Base-by-base conservation (phyloP, 2,329 filamentous ascomycete species). In the Fulvia fulva region DNA sequence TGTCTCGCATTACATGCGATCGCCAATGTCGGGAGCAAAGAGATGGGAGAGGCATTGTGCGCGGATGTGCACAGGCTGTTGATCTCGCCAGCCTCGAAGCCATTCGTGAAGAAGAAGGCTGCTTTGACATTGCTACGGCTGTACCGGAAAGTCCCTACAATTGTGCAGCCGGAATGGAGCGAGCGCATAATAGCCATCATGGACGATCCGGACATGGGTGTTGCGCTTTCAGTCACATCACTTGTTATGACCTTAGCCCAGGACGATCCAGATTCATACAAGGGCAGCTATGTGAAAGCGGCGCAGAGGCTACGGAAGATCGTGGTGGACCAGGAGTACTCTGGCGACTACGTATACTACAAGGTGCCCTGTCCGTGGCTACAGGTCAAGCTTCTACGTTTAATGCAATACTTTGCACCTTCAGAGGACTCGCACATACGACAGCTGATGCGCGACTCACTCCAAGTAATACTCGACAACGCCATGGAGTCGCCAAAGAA, bases 301-400 rank as follows among this genome's bases (percentile, higher is more conserved):
- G 93, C 93, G 0, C 89, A 90, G 61, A 83, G 91, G 57, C 75
- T 99, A 68, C 96, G 96, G 78, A 87, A 90, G 65, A 89, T 97
- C 65, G 82, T 97, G 16, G 87, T 97, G 25, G 93, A 97, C 66
- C 88, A 88, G 63, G 93, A 99, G 67, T 94, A 90, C 69, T 85
- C 90, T 0, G 83, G 86, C 56, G 94, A 97, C 72, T 99, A 99
- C 72, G 84, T 97, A 25, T 99, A 99, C 78, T 99, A 99, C 81
- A 97, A 97, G 71, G 94, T 99, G n/a, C 94, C 94, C 1, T 99
- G 94, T 71, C 94, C 94, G 2, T 99, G 94, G 94, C 87, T 99
- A 58, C 92, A 97, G 76, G 89, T 97, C 70, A 99, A 99, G 77
- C 82, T 99, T 19, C 77, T 99, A 65, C 86, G 92, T 62, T 77